A percentile compares a stretch with the other conserved stretches of the same genome.
Evolutionary conservation across 306 rosid genomes (phyloP).

Genomic region (Herpetospermum pedunculosum): DNA sequence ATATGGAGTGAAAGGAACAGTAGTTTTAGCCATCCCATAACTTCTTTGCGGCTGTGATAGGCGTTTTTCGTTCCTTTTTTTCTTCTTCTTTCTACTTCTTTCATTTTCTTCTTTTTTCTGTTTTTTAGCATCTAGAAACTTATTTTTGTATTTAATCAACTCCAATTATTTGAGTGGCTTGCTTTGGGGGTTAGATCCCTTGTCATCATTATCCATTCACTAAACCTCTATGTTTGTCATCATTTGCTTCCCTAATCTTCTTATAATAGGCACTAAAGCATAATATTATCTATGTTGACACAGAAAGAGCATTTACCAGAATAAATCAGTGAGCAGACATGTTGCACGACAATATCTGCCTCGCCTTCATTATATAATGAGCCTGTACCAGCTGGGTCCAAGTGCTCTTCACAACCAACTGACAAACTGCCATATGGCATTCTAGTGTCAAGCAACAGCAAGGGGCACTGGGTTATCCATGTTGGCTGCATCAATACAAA

Average conservation of each 20-base stretch:
- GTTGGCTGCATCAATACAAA: constrained; percentile 38
- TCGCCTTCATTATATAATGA: constrained; percentile 76
- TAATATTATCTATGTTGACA: neutral
- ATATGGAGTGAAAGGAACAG: neutral
- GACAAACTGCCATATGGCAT: constrained; percentile 77
- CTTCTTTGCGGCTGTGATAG: neutral
- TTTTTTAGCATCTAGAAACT: neutral
- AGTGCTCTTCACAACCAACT: constrained; percentile 63
- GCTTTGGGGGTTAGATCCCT: neutral
- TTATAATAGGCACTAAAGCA: neutral
- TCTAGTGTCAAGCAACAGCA: constrained; percentile 72
- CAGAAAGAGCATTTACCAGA: constrained; percentile 32
- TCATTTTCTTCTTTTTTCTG: neutral
- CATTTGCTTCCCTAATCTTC: neutral
- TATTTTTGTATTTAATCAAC: neutral
- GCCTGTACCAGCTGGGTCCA: constrained; percentile 83
- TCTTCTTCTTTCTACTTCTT: too few species aligned
- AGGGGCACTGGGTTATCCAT: constrained; percentile 81
- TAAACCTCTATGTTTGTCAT: neutral
- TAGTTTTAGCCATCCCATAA: neutral
- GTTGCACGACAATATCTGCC: constrained; percentile 71
- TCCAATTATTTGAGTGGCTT: neutral
- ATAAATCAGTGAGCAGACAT: constrained; percentile 53
- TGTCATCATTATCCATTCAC: too few species aligned
- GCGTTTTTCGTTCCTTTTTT: neutral